These are phyloP conservation scores for Paragyromitra xinjiangensis DNA, from an alignment of 495 filamentous ascomycete species.

Conservation along the genomic window DNA sequence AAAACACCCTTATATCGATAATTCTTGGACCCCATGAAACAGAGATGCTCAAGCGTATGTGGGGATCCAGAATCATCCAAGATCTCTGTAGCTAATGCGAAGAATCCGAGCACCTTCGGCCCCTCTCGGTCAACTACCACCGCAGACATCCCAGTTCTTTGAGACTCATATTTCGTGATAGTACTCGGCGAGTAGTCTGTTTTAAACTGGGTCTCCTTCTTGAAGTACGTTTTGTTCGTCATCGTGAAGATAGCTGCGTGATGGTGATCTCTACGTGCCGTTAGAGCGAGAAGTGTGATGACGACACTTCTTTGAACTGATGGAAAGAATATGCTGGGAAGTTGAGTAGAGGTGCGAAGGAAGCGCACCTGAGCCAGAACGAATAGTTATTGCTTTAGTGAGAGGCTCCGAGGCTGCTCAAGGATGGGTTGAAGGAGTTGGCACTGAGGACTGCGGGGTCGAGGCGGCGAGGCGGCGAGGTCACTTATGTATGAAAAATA, in stretches of 20 bases:
- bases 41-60: conserved; percentile 93
- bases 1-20: conserved; percentile 94
- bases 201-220: conserved; percentile 81
- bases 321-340: conserved; percentile 36
- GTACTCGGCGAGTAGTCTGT: conserved; percentile 85
- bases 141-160: conserved; percentile 90
- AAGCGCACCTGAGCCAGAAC: conserved; percentile 45
- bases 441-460: conserved; percentile 32
- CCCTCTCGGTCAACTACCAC: conserved; percentile 90
- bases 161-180: conserved; percentile 83
- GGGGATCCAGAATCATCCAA: conserved; percentile 95
- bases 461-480: not conserved
- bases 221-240: conserved; percentile 68
- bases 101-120: conserved; percentile 92
- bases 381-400: conserved; percentile 8
- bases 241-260: conserved; percentile 42
- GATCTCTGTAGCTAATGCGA: conserved; percentile 95
- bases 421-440: conserved; percentile 7
- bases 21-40: conserved; percentile 96
- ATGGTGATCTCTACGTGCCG: conserved; percentile 26
- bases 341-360: conserved; percentile 32
- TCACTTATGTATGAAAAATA: conserved; percentile 2
- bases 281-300: conserved; percentile 40
- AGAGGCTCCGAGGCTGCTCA: not conserved
- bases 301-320: conserved; percentile 41